A percentile compares a stretch with the other conserved stretches of the same genome.
phyloP scores from a whole-genome alignment of 306 rosid species.

The Rosa rugosa region DNA sequence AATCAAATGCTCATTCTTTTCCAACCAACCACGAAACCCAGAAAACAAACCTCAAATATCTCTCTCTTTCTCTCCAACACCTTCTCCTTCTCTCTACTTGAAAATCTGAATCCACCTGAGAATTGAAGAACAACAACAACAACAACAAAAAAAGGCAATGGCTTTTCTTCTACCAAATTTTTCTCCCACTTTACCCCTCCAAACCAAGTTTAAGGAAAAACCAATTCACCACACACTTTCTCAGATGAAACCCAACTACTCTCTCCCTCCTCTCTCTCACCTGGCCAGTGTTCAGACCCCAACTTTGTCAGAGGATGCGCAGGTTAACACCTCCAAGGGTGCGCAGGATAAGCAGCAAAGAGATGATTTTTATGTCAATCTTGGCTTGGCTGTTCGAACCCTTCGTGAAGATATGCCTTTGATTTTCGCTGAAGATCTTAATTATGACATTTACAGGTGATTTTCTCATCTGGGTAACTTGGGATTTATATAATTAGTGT shows the following conservation, averaged over 20 bases:
- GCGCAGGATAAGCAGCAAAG: slow-evolving; percentile 48
- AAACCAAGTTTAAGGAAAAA: slow-evolving; percentile 58
- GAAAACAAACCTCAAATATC: neutral
- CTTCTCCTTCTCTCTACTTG: slow-evolving; percentile 19
- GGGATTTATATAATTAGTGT: neutral
- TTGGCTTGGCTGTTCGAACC: slow-evolving; percentile 85
- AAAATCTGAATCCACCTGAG: slow-evolving; percentile 19
- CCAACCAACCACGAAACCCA: slow-evolving; percentile 20
- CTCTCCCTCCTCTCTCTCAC: slow-evolving; percentile 32
- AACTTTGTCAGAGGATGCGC: slow-evolving; percentile 48
- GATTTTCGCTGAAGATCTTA: slow-evolving; percentile 80
- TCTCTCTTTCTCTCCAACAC: slow-evolving; percentile 5
- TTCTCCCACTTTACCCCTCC: slow-evolving; percentile 52
- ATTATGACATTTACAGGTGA: slow-evolving; percentile 84
- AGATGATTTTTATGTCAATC: slow-evolving; percentile 81
- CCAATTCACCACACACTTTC: slow-evolving; percentile 43
- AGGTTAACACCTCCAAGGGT: slow-evolving; percentile 44
- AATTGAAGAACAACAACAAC: slow-evolving; percentile 9
- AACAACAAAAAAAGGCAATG: slow-evolving; percentile 39
- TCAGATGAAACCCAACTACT: slow-evolving; percentile 40
- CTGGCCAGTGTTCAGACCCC: slow-evolving; percentile 42
- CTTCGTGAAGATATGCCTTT: slow-evolving; percentile 84
- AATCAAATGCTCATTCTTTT: slow-evolving; percentile 38
- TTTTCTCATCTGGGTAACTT: slow-evolving; percentile 24
- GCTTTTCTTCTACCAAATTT: slow-evolving; percentile 75